A percentile compares a stretch with the other conserved stretches of the same genome.
phyloP scores from a whole-genome alignment of 1,284 basidiomycete genomes.

The Agroathelia rolfsii region DNA sequence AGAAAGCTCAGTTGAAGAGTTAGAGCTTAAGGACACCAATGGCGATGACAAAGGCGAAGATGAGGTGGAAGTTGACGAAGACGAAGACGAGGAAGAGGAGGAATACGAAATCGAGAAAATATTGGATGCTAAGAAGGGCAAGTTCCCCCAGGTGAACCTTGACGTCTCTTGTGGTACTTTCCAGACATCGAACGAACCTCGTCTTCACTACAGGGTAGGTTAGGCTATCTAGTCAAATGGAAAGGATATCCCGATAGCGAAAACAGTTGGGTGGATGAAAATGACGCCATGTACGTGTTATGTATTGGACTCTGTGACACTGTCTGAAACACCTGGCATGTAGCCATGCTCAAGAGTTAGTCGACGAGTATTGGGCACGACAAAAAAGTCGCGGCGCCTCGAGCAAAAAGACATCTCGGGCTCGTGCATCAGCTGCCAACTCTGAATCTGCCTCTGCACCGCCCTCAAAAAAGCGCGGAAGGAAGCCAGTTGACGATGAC shows the following conservation, averaged over 20 bases:
- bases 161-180: conserved; percentile 7
- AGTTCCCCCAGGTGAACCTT: conserved; percentile 43
- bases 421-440: conserved; percentile 24
- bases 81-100: conserved; percentile 32
- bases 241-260: conserved; percentile 49
- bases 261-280: conserved; percentile 69
- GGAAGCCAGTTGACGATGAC: conserved; percentile 24
- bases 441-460: conserved; percentile 21
- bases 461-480: conserved; percentile 31
- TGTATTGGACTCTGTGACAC: conserved; percentile 1
- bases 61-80: conserved; percentile 12
- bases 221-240: conserved; percentile 70
- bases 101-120: conserved; percentile 73
- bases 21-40: conserved; percentile 19
- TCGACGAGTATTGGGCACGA: conserved; percentile 47
- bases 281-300: conserved; percentile 51
- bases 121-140: conserved; percentile 48
- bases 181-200: conserved; percentile 6
- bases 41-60: conserved; percentile 16
- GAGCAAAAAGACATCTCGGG: conserved; percentile 20
- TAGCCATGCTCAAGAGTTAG: conserved; percentile 58
- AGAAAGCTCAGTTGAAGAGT: too few relatives aligned
- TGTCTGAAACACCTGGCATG: conserved; percentile 10
- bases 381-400: conserved; percentile 25
- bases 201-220: conserved; percentile 39